phyloP scores from a whole-genome alignment of 257 asterid genomes.

The Nicotiana knightiana region DNA sequence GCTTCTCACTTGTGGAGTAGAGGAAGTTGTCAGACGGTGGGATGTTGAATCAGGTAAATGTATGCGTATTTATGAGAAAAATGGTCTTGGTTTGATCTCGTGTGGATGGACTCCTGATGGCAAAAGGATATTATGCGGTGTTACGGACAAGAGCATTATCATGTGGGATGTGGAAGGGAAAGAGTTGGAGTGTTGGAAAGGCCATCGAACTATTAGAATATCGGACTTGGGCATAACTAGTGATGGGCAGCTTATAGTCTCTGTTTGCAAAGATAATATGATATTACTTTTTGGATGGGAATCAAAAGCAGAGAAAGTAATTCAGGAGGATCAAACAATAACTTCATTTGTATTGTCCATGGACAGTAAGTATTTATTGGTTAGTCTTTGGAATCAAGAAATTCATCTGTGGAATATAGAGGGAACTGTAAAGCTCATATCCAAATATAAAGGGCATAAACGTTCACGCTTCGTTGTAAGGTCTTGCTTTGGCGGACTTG shows the following conservation, averaged over 20 bases:
- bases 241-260: conserved; percentile 62
- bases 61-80: conserved; percentile 57
- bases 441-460: conserved; percentile 79
- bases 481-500: conserved; percentile 87
- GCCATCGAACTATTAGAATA: conserved; percentile 54
- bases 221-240: conserved; percentile 65
- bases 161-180: conserved; percentile 89
- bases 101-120: conserved; percentile 89
- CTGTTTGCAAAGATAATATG: conserved; percentile 57
- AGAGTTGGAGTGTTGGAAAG: conserved; percentile 83
- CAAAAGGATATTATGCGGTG: conserved; percentile 57
- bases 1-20: conserved; percentile 83
- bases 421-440: conserved; percentile 44
- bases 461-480: conserved; percentile 75
- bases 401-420: conserved; percentile 90
- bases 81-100: conserved; percentile 68
- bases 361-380: conserved; percentile 65
- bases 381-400: conserved; percentile 68
- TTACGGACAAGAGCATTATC: conserved; percentile 68
- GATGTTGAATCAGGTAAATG: conserved; percentile 72
- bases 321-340: conserved; percentile 73
- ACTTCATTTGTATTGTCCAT: conserved; percentile 64
- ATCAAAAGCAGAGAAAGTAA: conserved; percentile 54
- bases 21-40: conserved; percentile 81
- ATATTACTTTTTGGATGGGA: conserved; percentile 70